Conservation (phyloP, 2,329 filamentous ascomycete species). For the Helotiales sp. region DNA sequence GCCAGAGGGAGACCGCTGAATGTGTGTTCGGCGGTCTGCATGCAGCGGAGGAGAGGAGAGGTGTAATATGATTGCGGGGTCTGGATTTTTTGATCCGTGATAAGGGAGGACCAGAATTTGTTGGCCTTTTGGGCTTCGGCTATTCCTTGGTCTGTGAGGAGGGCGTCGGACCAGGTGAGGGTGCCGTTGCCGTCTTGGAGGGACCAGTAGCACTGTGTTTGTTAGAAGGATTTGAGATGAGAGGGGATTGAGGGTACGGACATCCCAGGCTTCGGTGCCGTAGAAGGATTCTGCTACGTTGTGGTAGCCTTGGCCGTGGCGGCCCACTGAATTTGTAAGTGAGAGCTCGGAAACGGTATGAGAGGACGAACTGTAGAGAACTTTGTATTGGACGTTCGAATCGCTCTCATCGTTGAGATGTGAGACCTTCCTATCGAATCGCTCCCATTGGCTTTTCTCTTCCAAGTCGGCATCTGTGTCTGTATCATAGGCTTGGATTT, state of each 20-base stretch:
- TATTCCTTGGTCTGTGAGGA: constrained; percentile 58
- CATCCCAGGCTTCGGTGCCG: constrained; percentile 69
- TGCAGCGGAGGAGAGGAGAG: constrained; percentile 62
- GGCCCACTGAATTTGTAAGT: constrained; percentile 47
- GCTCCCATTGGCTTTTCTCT: constrained; percentile 60
- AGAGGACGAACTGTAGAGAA: constrained; percentile 51
- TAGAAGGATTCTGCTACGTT: constrained; percentile 65
- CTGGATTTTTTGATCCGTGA: constrained; percentile 54
- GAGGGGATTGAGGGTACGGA: constrained; percentile 38
- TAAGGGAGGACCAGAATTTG: constrained; percentile 56
- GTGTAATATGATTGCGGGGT: constrained; percentile 65
- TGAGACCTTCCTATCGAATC: constrained; percentile 59
- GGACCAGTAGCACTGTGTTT: constrained; percentile 61
- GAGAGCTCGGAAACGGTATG: background rate
- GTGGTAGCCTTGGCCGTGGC: constrained; percentile 69
- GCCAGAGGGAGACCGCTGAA: constrained; percentile 57
- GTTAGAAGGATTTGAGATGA: background rate
- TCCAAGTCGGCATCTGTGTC: constrained; percentile 45
- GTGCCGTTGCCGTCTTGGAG: constrained; percentile 63
- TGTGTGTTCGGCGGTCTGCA: constrained; percentile 61
- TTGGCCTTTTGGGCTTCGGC: constrained; percentile 60
- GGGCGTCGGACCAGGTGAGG: constrained; percentile 61
- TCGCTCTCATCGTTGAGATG: constrained; percentile 50
- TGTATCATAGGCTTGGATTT: constrained; percentile 60
- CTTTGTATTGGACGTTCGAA: constrained; percentile 57